These are phyloP conservation scores for Globisporangium solare DNA, from an alignment of 352 stramenopile genomes.

Conservation along the genomic window DNA sequence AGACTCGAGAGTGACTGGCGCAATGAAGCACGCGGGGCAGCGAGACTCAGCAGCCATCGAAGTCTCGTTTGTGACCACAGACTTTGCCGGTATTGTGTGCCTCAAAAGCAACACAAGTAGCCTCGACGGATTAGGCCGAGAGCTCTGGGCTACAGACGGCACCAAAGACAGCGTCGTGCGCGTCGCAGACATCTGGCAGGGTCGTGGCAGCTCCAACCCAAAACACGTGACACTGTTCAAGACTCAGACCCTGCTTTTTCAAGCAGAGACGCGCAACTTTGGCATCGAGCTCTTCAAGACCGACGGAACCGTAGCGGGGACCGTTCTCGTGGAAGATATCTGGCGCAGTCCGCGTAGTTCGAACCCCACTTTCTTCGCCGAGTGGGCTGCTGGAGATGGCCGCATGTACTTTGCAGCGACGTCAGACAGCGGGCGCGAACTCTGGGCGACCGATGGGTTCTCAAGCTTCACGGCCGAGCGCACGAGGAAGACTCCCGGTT, in stretches of 20 bases:
- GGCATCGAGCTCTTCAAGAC: conserved; percentile 62
- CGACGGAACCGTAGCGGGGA: conserved; percentile 41
- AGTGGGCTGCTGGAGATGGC: conserved; percentile 29
- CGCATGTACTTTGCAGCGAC: conserved; percentile 55
- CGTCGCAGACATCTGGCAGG: conserved; percentile 42
- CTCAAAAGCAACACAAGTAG: conserved; percentile 17
- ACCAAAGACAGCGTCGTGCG: conserved; percentile 26
- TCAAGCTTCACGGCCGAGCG: conserved; percentile 25
- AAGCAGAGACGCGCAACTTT: conserved; percentile 28
- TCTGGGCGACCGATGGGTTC: conserved; percentile 60
- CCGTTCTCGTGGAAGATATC: conserved; percentile 50
- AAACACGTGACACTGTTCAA: conserved; percentile 36
- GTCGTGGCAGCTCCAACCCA: conserved; percentile 31
- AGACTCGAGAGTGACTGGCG: conserved; percentile 55
- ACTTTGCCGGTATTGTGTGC: conserved; percentile 83
- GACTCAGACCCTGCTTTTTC: conserved; percentile 39
- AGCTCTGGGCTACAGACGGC: conserved; percentile 70
- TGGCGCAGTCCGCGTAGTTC: conserved; percentile 40
- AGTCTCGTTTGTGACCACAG: conserved; percentile 20
- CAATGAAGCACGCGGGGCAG: conserved; percentile 60
- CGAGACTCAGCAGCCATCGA: conserved; percentile 33
- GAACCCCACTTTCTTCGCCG: conserved; percentile 34
- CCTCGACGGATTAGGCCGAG: conserved; percentile 19
- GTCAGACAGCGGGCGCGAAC: conserved; percentile 42
- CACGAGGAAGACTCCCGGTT: conserved; percentile 3